phyloP scores from a whole-genome alignment of 2,329 filamentous ascomycete genomes.

The Alternaria infectoria region DNA sequence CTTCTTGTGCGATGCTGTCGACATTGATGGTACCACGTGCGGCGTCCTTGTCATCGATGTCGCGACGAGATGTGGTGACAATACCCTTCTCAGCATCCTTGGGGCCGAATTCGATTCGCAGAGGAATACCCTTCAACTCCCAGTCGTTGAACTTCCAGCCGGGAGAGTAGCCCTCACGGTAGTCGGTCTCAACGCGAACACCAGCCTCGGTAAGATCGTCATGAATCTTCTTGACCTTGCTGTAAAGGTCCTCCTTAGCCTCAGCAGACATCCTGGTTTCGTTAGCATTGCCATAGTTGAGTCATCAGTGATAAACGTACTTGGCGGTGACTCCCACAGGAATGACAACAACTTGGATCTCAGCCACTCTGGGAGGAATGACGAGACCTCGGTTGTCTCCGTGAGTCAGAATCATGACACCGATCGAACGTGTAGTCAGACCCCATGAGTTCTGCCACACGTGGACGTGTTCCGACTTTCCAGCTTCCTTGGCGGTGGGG shows the following conservation, averaged over 20 bases:
- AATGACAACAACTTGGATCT: slow-evolving; percentile 84
- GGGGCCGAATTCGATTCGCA: slow-evolving; percentile 93
- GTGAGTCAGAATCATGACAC: slow-evolving; percentile 99
- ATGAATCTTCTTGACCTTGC: slow-evolving; percentile 75
- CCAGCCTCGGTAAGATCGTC: slow-evolving; percentile 72
- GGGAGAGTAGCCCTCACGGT: slow-evolving; percentile 86
- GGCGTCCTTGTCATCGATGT: slow-evolving; percentile 74
- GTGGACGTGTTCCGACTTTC: slow-evolving; percentile 72
- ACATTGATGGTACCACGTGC: slow-evolving; percentile 72
- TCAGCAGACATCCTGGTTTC: slow-evolving; percentile 63
- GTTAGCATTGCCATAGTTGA: slow-evolving; percentile 7
- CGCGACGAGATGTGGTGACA: slow-evolving; percentile 84
- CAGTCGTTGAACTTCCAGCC: slow-evolving; percentile 99
- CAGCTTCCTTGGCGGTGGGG: slow-evolving; percentile 69
- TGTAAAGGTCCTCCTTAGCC: slow-evolving; percentile 76
- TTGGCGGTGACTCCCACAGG: slow-evolving; percentile 93
- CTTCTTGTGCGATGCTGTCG: slow-evolving; percentile 71
- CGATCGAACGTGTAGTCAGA: slow-evolving; percentile 93
- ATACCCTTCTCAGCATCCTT: slow-evolving; percentile 88
- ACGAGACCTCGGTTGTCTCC: slow-evolving; percentile 95
- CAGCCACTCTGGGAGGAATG: slow-evolving; percentile 86
- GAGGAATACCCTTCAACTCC: slow-evolving; percentile 94
- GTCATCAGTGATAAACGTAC: slow-evolving; percentile 56
- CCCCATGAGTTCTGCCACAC: slow-evolving; percentile 99
- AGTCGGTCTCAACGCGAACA: slow-evolving; percentile 80